These are phyloP conservation scores for Mycena albidolilacea DNA, from an alignment of 768 basidiomycete species.

Conservation along the genomic window DNA sequence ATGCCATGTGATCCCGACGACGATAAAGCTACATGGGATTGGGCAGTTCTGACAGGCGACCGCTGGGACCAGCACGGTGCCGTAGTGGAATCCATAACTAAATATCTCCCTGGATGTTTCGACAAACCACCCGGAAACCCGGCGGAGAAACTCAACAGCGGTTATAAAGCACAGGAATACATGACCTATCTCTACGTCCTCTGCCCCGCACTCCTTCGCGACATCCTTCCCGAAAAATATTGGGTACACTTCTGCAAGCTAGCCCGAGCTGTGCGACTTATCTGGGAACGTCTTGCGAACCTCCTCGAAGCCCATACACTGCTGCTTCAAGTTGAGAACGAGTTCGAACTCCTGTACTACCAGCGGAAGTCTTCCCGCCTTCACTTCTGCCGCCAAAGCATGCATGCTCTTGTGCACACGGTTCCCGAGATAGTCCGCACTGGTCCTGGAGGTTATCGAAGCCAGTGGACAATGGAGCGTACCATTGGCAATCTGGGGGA, in stretches of 20 bases:
- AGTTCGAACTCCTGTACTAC: constrained; percentile 17
- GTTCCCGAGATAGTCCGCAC: not conserved
- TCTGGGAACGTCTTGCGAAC: not conserved
- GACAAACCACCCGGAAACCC: constrained; percentile 42
- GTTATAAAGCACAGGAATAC: constrained; percentile 35
- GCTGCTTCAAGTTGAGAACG: not conserved
- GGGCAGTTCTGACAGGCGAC: constrained; percentile 39
- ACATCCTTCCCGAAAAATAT: constrained; percentile 18
- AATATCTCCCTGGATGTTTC: constrained; percentile 30
- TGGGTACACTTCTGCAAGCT: constrained; percentile 35
- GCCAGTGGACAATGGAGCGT: constrained; percentile 23
- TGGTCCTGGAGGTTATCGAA: constrained; percentile 1
- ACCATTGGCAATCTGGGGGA: constrained; percentile 18
- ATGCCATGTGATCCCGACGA: constrained; percentile 44
- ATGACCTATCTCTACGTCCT: constrained; percentile 4
- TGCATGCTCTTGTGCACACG: not conserved
- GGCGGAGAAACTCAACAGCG: constrained; percentile 43
- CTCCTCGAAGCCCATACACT: not conserved
- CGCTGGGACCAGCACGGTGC: constrained; percentile 30
- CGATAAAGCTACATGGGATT: constrained; percentile 47
- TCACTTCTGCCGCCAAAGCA: constrained; percentile 3
- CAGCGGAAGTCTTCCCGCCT: not conserved
- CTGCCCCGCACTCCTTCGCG: constrained; percentile 19
- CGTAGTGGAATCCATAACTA: too few relatives aligned
- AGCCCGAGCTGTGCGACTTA: constrained; percentile 7